Conservation (phyloP, 768 basidiomycete genomes). For the Tulasnella calospora region DNA sequence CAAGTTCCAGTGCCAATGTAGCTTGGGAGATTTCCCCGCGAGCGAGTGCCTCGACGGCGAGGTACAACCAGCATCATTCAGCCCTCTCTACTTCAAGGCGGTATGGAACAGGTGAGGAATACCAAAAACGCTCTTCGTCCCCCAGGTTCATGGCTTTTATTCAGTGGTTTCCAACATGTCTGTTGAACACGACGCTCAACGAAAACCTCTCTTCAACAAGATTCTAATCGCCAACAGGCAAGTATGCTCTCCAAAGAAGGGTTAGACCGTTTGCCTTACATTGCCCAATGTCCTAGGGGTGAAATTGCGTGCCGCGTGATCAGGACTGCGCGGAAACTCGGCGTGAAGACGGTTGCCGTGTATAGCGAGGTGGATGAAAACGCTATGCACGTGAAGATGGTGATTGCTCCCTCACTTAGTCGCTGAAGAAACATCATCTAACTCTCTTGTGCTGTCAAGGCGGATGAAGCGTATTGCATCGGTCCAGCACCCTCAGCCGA, state of each 20-base stretch:
- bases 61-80: background rate
- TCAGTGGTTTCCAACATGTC: background rate
- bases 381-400: conserved; percentile 77
- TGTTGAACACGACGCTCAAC: background rate
- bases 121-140: background rate
- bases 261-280: background rate
- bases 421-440: background rate
- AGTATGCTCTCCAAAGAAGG: background rate
- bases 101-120: conserved; percentile 12
- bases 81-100: background rate
- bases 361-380: conserved; percentile 82
- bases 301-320: conserved; percentile 96
- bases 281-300: conserved; percentile 49
- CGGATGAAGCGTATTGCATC: conserved; percentile 88
- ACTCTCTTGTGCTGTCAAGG: conserved; percentile 38
- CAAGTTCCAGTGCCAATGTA: background rate
- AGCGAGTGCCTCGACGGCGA: background rate
- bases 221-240: conserved; percentile 89
- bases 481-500: conserved; percentile 85
- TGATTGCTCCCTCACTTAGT: conserved; percentile 33
- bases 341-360: conserved; percentile 87
- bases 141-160: background rate
- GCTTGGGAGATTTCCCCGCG: background rate
- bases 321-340: conserved; percentile 78
- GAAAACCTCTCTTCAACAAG: conserved; percentile 61